Evolutionary conservation across 495 filamentous ascomycete genomes (phyloP).

Genomic region (Penicillium pancosmium): DNA sequence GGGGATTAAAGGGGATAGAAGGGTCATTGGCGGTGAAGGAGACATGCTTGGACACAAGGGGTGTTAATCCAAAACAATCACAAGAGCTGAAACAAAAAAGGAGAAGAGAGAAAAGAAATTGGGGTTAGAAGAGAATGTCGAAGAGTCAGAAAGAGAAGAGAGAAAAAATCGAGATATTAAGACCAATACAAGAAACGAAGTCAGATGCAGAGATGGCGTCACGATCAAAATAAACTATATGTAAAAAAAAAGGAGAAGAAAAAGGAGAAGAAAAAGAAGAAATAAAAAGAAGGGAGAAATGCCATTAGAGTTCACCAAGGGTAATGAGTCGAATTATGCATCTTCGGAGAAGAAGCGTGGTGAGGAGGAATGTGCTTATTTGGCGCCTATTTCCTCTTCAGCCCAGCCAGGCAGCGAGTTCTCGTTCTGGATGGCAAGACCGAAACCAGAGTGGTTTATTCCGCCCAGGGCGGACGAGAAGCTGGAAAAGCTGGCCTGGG

Average conservation of each 20-base stretch:
- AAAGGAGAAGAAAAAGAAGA: constrained; percentile 16
- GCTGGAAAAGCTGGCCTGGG: constrained; percentile 59
- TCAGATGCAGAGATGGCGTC: constrained; percentile 20
- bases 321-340: constrained; percentile 34
- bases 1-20: constrained; percentile 32
- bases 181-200: constrained; percentile 39
- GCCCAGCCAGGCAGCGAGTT: constrained; percentile 68
- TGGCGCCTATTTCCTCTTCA: constrained; percentile 62
- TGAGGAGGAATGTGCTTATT: constrained; percentile 36
- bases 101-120: constrained; percentile 21
- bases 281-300: constrained; percentile 22
- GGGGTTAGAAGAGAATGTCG: constrained; percentile 27
- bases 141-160: constrained; percentile 18
- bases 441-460: constrained; percentile 60
- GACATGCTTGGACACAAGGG: constrained; percentile 27
- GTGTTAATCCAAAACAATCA: constrained; percentile 5
- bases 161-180: constrained; percentile 30
- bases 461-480: constrained; percentile 60
- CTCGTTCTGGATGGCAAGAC: constrained; percentile 65
- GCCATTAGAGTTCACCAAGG: constrained; percentile 25
- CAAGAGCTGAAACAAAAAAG: constrained; percentile 13
- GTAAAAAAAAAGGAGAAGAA: constrained; percentile 15
- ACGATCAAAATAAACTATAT: constrained; percentile 26
- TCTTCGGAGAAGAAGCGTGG: constrained; percentile 13
- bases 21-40: constrained; percentile 20